phyloP scores from a whole-genome alignment of 139 green algal species.

The Medakamo hakoo region DNA sequence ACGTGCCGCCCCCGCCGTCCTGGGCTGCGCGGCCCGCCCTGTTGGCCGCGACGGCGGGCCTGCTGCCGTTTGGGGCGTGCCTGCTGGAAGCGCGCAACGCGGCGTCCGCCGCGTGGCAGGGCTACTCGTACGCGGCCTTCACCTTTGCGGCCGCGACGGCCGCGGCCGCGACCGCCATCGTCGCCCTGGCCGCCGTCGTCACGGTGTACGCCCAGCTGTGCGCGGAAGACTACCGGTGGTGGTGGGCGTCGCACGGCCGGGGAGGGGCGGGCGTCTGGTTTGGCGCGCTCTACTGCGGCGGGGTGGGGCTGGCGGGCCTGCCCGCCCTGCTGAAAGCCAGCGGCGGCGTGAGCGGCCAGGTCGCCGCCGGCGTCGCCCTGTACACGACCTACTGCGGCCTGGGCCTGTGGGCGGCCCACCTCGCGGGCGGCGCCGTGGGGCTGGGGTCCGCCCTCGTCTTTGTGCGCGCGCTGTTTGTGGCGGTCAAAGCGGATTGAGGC shows the following conservation, averaged over 20 bases:
- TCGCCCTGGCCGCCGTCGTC: constrained; percentile 68
- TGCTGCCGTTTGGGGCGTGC: constrained; percentile 89
- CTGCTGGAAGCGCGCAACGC: constrained; percentile 97
- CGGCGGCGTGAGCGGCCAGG: no score
- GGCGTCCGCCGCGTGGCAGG: constrained; percentile 81
- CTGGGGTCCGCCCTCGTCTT: constrained; percentile 21
- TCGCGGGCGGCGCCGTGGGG: background rate
- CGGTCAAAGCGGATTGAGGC: constrained; percentile 31
- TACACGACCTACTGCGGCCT: constrained; percentile 14
- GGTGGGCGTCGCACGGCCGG: constrained; percentile 76
- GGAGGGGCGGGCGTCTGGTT: constrained; percentile 37
- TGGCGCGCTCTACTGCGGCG: constrained; percentile 34
- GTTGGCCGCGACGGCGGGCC: constrained; percentile 68
- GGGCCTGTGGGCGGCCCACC: background rate
- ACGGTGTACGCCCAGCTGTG: constrained; percentile 77
- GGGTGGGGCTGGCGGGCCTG: constrained; percentile 25
- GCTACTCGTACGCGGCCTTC: constrained; percentile 94
- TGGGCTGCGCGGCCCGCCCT: constrained; percentile 55
- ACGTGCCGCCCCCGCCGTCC: constrained; percentile 63
- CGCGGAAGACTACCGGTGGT: constrained; percentile 85
- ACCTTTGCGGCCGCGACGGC: constrained; percentile 28
- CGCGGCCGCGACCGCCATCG: constrained; percentile 21
- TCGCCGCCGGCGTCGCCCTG: constrained; percentile 32
- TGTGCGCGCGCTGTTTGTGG: constrained; percentile 34
- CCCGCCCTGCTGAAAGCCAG: background rate